Evolutionary conservation across 169 alveolate species (phyloP).

Genomic region (Theileria sp.): DNA sequence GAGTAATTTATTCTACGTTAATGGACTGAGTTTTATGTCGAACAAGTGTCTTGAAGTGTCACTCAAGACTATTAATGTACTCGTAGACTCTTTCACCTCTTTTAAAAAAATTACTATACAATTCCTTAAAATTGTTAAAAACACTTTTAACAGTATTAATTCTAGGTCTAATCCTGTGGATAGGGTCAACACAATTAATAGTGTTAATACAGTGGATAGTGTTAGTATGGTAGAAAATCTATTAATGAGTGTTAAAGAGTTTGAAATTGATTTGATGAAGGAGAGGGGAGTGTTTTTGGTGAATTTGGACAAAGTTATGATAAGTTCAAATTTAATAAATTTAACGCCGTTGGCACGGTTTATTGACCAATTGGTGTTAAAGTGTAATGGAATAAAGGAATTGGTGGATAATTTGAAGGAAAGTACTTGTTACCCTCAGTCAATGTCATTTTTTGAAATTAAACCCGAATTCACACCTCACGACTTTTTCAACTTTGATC

Average conservation of each 20-base stretch:
- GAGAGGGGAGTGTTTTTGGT: neutral
- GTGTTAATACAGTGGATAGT: neutral
- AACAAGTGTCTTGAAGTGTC: constrained; percentile 1
- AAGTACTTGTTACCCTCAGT: neutral
- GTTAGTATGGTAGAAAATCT: neutral
- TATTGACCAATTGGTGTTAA: neutral
- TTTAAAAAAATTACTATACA: neutral
- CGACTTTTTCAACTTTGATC: neutral
- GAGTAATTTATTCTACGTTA: neutral
- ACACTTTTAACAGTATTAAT: neutral
- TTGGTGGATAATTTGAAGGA: neutral
- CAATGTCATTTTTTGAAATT: neutral
- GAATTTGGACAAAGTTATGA: neutral
- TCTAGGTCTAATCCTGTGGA: neutral
- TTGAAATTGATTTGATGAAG: neutral
- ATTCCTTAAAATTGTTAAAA: neutral
- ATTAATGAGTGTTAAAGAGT: neutral
- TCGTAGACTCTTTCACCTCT: neutral
- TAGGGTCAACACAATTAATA: neutral
- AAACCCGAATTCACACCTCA: constrained; percentile 2
- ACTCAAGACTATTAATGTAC: neutral
- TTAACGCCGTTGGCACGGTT: neutral
- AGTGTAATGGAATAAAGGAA: neutral
- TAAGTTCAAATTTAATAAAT: neutral
- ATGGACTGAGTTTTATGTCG: neutral